Conservation (phyloP, 805 yeast genomes). For the Torulaspora delbrueckii region DNA sequence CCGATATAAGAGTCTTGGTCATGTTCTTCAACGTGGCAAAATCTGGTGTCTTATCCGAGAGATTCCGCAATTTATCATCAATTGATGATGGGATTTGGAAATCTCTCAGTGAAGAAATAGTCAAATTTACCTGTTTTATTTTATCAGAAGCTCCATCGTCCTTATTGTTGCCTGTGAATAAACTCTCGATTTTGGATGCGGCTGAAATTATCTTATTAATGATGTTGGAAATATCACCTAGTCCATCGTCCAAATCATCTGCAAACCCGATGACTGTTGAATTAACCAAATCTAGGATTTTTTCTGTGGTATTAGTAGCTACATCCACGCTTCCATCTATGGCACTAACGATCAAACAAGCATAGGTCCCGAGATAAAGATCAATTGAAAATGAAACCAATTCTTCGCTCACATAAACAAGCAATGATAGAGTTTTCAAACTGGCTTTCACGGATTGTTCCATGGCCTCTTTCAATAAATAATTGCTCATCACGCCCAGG, state of each 20-base stretch:
- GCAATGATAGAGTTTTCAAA: slow-evolving; percentile 39
- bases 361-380: slow-evolving; percentile 77
- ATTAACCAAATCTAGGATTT: slow-evolving; percentile 57
- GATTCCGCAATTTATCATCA: slow-evolving; percentile 47
- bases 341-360: slow-evolving; percentile 72
- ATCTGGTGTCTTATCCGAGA: slow-evolving; percentile 55
- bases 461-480: slow-evolving; percentile 44
- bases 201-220: slow-evolving; percentile 53
- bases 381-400: slow-evolving; percentile 63
- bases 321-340: slow-evolving; percentile 66
- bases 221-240: slow-evolving; percentile 53
- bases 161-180: slow-evolving; percentile 48
- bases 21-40: slow-evolving; percentile 59
- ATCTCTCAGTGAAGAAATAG: slow-evolving; percentile 50
- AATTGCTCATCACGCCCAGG: slow-evolving; percentile 51
- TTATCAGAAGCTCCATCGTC: slow-evolving; percentile 23
- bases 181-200: slow-evolving; percentile 47
- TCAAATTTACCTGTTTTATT: slow-evolving; percentile 49
- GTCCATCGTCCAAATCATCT: slow-evolving; percentile 58
- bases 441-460: slow-evolving; percentile 47
- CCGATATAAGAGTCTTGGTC: slow-evolving; percentile 48
- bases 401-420: slow-evolving; percentile 54
- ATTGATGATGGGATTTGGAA: slow-evolving; percentile 64
- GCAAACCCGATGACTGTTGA: slow-evolving; percentile 51
- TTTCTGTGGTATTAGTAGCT: slow-evolving; percentile 69